These are phyloP conservation scores for Aspergillus aculeatus DNA, from an alignment of 2,329 filamentous ascomycete species.

Conservation along the genomic window DNA sequence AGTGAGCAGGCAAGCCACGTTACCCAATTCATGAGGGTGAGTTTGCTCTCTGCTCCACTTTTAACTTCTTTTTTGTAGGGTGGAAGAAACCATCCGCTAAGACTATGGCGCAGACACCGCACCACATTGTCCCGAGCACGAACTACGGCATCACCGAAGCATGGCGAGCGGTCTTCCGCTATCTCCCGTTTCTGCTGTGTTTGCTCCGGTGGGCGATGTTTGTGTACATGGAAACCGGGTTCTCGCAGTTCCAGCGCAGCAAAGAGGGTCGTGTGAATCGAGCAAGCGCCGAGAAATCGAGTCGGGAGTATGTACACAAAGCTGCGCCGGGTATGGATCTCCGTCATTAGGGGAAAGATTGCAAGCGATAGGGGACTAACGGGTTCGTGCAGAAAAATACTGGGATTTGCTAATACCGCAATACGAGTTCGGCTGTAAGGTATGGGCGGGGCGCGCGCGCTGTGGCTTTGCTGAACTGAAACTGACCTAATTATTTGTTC, in stretches of 20 bases:
- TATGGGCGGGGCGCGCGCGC: constrained; percentile 1
- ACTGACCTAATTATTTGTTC: background rate
- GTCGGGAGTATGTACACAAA: constrained; percentile 8
- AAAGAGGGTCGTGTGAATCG: background rate
- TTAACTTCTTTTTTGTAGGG: too few relatives aligned
- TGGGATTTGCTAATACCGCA: constrained; percentile 20
- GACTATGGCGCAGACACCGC: constrained; percentile 6
- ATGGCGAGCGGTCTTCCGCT: constrained; percentile 10
- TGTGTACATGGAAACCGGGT: constrained; percentile 8
- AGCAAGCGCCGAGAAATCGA: constrained; percentile 1
- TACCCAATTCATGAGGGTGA: constrained; percentile 13
- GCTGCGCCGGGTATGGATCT: constrained; percentile 5
- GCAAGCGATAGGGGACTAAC: background rate
- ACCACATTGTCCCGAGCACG: constrained; percentile 9
- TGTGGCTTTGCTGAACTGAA: too few relatives aligned
- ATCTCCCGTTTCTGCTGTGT: constrained; percentile 3
- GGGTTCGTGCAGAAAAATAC: constrained; percentile 11
- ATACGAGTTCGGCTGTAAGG: constrained; percentile 24
- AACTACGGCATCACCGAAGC: constrained; percentile 7
- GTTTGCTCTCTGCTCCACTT: background rate
- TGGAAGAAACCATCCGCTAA: too few relatives aligned
- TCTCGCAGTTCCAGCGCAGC: background rate
- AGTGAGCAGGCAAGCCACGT: constrained; percentile 3
- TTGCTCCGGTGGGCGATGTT: constrained; percentile 10
- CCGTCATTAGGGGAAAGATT: background rate